Conservation (phyloP, 495 filamentous ascomycete genomes). For the Hypoxylon lienhwacheense region DNA sequence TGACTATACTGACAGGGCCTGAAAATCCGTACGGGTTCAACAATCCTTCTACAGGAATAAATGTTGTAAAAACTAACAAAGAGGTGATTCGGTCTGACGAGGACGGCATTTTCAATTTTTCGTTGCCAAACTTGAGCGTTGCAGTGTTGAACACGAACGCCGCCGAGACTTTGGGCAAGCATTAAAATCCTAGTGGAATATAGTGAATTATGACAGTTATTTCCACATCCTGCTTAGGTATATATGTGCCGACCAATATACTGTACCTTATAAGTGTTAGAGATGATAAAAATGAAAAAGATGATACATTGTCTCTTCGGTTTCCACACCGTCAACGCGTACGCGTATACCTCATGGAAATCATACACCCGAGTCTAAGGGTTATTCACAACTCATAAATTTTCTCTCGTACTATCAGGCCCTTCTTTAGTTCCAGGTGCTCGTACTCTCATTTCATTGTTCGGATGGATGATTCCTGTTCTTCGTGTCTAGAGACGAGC, state of each 20-base stretch:
- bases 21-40: constrained; percentile 47
- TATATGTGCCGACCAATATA: too few relatives aligned
- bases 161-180: neutral
- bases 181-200: neutral
- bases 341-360: too few relatives aligned
- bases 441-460: constrained; percentile 55
- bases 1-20: constrained; percentile 62
- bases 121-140: constrained; percentile 54
- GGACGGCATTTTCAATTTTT: constrained; percentile 52
- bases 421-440: constrained; percentile 58
- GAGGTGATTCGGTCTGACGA: constrained; percentile 48
- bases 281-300: too few relatives aligned
- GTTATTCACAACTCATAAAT: too few relatives aligned
- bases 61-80: constrained; percentile 47
- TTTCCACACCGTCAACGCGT: too few relatives aligned
- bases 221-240: too few relatives aligned
- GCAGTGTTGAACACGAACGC: constrained; percentile 50
- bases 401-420: constrained; percentile 50
- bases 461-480: constrained; percentile 51
- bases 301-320: too few relatives aligned
- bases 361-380: too few relatives aligned
- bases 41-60: constrained; percentile 39
- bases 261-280: too few relatives aligned
- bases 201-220: neutral
- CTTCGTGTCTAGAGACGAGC: constrained; percentile 49